Evolutionary conservation across 257 asterid species (phyloP).

Genomic region (Nicotiana undulata): DNA sequence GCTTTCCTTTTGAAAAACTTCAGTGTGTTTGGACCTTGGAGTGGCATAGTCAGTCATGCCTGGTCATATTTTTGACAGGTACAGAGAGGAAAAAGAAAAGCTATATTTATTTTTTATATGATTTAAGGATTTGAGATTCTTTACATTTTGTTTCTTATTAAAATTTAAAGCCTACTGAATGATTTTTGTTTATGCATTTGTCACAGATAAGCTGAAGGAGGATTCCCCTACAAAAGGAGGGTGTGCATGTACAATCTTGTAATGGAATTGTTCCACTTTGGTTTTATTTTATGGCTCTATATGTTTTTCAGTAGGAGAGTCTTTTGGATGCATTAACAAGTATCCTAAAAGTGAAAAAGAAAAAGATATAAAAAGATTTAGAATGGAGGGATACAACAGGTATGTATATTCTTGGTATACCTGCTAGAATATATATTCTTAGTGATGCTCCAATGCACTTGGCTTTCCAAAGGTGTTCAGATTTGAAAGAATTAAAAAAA

Average conservation of each 20-base stretch:
- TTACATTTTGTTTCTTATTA: not conserved
- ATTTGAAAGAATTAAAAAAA: too few species aligned
- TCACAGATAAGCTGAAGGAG: constrained; percentile 60
- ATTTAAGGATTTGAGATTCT: not conserved
- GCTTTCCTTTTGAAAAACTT: not conserved
- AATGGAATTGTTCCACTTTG: constrained; percentile 15
- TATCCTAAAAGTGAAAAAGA: not conserved
- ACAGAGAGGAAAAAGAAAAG: not conserved
- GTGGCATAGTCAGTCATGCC: not conserved
- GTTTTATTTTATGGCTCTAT: not conserved
- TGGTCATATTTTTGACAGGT: not conserved
- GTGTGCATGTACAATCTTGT: constrained; percentile 68
- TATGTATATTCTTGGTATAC: not conserved
- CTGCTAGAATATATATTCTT: too few species aligned
- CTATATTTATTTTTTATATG: too few species aligned
- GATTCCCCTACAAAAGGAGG: constrained; percentile 49
- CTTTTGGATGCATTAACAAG: not conserved
- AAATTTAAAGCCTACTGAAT: not conserved
- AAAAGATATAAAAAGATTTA: not conserved
- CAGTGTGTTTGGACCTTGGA: not conserved
- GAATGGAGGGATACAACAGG: not conserved
- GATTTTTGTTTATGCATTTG: not conserved
- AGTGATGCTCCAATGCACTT: not conserved
- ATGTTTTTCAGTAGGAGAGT: not conserved
- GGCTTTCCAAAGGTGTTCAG: too few species aligned